phyloP scores from a whole-genome alignment of 73 alveolate genomes.

The Paramecium tetraurelia region DNA sequence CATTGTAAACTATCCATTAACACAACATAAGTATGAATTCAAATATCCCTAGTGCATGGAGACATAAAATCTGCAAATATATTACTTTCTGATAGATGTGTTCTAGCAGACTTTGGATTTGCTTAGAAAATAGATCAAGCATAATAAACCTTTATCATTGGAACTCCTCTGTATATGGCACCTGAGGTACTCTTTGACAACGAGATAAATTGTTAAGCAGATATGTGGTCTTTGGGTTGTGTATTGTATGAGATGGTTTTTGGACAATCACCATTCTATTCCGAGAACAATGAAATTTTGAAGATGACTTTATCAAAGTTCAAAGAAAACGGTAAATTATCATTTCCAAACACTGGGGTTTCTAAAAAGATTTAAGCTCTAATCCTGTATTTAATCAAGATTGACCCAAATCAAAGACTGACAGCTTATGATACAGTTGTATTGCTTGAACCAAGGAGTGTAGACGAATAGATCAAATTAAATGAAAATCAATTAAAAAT shows the following conservation, averaged over 20 bases:
- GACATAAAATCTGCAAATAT: constrained; percentile 48
- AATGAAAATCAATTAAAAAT: neutral
- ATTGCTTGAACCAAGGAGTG: neutral
- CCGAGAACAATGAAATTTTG: neutral
- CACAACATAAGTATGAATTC: neutral
- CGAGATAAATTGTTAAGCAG: constrained; percentile 34
- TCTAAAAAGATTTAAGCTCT: constrained; percentile 11
- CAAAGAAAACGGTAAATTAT: neutral
- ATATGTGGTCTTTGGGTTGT: constrained; percentile 79
- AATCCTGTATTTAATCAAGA: neutral
- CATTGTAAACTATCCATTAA: neutral
- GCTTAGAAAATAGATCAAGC: neutral
- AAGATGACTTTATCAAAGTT: neutral
- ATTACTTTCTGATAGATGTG: neutral
- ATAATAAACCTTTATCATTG: neutral
- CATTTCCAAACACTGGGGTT: neutral
- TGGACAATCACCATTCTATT: constrained; percentile 69
- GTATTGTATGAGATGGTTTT: constrained; percentile 71
- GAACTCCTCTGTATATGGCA: constrained; percentile 43
- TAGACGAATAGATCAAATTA: neutral
- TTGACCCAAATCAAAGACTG: neutral
- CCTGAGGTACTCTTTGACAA: constrained; percentile 35
- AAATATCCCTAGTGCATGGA: constrained; percentile 4
- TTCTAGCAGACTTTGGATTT: constrained; percentile 44
- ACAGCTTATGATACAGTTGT: neutral